Percentiles rank a stretch among this genome's conserved stretches.
phyloP scores from a whole-genome alignment of 768 basidiomycete species.

The Suillus paluster region DNA sequence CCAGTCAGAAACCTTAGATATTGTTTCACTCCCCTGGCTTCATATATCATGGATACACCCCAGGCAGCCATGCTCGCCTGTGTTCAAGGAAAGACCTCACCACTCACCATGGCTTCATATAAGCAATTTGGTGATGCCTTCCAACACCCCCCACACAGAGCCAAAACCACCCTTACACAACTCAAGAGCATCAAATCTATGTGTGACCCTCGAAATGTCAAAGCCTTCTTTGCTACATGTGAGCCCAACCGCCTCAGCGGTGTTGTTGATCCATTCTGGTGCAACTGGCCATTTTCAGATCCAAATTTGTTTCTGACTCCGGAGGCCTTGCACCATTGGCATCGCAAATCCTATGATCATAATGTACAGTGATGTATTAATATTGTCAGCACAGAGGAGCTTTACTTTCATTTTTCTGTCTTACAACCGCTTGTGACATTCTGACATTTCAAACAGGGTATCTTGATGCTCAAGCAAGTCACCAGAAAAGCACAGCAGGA shows the following conservation, averaged over 20 bases:
- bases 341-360: conserved; percentile 44
- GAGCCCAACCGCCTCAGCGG: conserved; percentile 11
- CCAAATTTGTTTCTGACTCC: conserved; percentile 38
- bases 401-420: conserved; percentile 35
- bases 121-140: conserved; percentile 36
- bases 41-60: conserved; percentile 37
- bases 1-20: conserved; percentile 25
- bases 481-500: conserved; percentile 44
- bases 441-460: conserved; percentile 43
- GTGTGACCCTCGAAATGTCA: not conserved
- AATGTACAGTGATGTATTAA: conserved; percentile 42
- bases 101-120: conserved; percentile 34
- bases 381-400: conserved; percentile 29
- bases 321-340: conserved; percentile 45
- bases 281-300: conserved; percentile 39
- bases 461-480: conserved; percentile 44
- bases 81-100: conserved; percentile 35
- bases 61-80: conserved; percentile 35
- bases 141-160: conserved; percentile 28
- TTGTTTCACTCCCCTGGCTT: conserved; percentile 32
- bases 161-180: conserved; percentile 22
- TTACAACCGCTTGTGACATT: conserved; percentile 40
- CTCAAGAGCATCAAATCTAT: conserved; percentile 14
- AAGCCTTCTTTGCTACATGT: not conserved
- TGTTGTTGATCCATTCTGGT: conserved; percentile 37